Percentiles rank a stretch among this genome's conserved stretches.
These are phyloP conservation scores for Peronospora tabacina DNA, from an alignment of 352 stramenopile genomes.

Conservation along the genomic window DNA sequence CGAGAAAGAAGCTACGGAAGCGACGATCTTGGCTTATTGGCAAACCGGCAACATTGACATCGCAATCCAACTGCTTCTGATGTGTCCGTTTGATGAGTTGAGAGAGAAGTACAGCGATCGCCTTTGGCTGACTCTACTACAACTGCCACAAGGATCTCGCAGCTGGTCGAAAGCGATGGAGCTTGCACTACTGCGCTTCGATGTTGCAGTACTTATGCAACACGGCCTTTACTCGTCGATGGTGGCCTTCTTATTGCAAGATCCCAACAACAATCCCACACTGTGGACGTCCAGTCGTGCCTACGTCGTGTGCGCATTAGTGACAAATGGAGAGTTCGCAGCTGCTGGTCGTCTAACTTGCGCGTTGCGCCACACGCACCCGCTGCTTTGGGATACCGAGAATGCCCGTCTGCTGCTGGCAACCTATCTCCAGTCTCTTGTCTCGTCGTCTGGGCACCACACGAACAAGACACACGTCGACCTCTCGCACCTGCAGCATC, in stretches of 20 bases:
- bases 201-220: constrained; percentile 35
- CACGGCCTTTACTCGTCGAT: constrained; percentile 36
- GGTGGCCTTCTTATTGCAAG: constrained; percentile 32
- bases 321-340: constrained; percentile 38
- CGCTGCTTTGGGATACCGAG: constrained; percentile 62
- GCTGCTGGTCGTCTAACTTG: constrained; percentile 45
- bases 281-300: constrained; percentile 55
- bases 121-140: constrained; percentile 19
- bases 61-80: constrained; percentile 44
- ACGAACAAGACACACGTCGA: constrained; percentile 4
- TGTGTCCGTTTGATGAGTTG: constrained; percentile 50
- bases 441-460: constrained; percentile 2
- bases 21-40: constrained; percentile 33
- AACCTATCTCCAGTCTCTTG: constrained; percentile 44
- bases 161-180: constrained; percentile 31
- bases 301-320: constrained; percentile 63
- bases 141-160: constrained; percentile 13
- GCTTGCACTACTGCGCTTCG: constrained; percentile 55
- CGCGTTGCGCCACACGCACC: constrained; percentile 45
- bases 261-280: background rate
- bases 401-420: constrained; percentile 49
- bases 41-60: constrained; percentile 27
- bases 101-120: constrained; percentile 30
- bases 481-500: constrained; percentile 15
- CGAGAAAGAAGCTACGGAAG: constrained; percentile 26